Conservation (phyloP, 2,329 filamentous ascomycete species). For the Ceratocystis lukuohia region DNA sequence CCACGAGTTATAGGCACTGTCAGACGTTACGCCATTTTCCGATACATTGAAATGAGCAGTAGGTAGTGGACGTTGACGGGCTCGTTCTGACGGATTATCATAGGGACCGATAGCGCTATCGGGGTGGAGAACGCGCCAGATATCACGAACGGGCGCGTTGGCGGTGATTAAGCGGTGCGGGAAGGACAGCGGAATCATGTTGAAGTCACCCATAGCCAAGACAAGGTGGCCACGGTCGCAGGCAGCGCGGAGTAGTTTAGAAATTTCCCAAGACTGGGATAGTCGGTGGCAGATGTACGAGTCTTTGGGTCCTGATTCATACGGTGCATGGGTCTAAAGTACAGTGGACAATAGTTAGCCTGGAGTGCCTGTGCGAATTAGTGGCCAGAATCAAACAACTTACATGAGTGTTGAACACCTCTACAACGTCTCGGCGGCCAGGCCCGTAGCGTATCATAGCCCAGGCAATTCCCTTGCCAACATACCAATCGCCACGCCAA, state of each 20-base stretch:
- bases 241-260: constrained; percentile 74
- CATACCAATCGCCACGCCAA: constrained; percentile 89
- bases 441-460: constrained; percentile 63
- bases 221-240: constrained; percentile 70
- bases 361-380: neutral
- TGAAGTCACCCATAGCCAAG: constrained; percentile 84
- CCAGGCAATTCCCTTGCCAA: constrained; percentile 84
- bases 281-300: constrained; percentile 83
- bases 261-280: constrained; percentile 87
- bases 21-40: constrained; percentile 77
- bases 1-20: constrained; percentile 84
- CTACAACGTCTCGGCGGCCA: constrained; percentile 51
- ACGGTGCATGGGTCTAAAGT: constrained; percentile 60
- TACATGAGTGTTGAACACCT: constrained; percentile 88
- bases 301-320: constrained; percentile 65
- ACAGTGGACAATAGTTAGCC: too few relatives aligned
- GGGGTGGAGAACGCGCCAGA: constrained; percentile 74
- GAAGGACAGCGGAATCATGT: constrained; percentile 81
- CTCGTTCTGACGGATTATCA: constrained; percentile 51
- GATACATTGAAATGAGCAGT: constrained; percentile 63
- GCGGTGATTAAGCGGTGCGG: constrained; percentile 71
- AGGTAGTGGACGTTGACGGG: constrained; percentile 53
- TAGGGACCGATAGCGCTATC: constrained; percentile 68
- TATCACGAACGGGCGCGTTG: constrained; percentile 64
- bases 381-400: constrained; percentile 23